Evolutionary conservation across 176 grass and related monocot genomes (phyloP).

Genomic region (Cocos nucifera): DNA sequence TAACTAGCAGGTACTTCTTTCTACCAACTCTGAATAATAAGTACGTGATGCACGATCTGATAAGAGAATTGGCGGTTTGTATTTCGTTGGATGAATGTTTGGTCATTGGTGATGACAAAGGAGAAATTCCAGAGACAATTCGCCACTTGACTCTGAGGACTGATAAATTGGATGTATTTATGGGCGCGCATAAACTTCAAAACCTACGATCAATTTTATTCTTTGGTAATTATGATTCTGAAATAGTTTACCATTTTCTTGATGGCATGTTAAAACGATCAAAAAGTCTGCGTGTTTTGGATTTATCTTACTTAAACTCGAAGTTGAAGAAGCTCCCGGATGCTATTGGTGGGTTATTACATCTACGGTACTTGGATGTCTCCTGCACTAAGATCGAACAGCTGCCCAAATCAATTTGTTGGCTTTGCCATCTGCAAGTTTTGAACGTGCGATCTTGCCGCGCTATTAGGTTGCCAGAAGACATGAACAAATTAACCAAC

Average conservation of each 20-base stretch:
- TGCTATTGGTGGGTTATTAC: constrained; percentile 5
- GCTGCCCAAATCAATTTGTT: not conserved
- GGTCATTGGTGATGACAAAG: too few species aligned
- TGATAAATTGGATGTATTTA: not conserved
- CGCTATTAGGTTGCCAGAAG: constrained; percentile 7
- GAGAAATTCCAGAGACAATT: too few species aligned
- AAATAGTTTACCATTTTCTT: not conserved
- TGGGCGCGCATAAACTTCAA: not conserved
- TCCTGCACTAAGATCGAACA: too few species aligned
- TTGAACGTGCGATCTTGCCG: constrained; percentile 15
- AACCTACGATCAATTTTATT: not conserved
- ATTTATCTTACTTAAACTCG: not conserved
- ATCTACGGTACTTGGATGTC: constrained; percentile 13
- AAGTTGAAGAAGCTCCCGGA: not conserved
- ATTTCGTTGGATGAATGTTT: too few species aligned
- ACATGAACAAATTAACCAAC: constrained; percentile 26
- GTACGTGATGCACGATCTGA: too few species aligned
- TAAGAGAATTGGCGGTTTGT: too few species aligned
- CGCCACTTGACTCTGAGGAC: not conserved
- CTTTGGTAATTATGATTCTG: not conserved
- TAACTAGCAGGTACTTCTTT: too few species aligned
- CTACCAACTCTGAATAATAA: too few species aligned
- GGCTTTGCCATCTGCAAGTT: constrained; percentile 27
- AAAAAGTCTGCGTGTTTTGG: constrained; percentile 16
- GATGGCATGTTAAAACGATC: not conserved